Evolutionary conservation across 2,329 filamentous ascomycete genomes (phyloP).

Genomic region (Xylariaceae sp.): DNA sequence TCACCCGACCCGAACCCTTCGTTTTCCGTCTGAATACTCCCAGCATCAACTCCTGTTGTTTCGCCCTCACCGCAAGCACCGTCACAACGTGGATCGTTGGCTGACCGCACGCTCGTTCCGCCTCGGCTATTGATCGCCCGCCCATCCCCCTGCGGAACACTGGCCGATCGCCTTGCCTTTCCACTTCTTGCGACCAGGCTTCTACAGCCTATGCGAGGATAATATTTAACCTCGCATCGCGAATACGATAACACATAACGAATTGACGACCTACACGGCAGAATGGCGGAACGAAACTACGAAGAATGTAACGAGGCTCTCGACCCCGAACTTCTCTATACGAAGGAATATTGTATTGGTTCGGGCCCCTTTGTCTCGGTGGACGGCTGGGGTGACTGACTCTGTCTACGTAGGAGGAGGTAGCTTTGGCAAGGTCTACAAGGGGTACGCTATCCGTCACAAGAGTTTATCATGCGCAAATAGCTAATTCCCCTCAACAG

Average conservation of each 20-base stretch:
- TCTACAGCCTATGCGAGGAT: neutral
- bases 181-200: neutral
- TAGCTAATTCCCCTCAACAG: conserved; percentile 39
- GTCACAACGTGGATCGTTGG: conserved; percentile 14
- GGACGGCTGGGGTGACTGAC: conserved; percentile 25
- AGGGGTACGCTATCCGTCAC: conserved; percentile 59
- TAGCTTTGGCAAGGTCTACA: conserved; percentile 98
- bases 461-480: neutral
- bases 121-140: neutral
- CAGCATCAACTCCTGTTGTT: neutral
- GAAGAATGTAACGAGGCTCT: conserved; percentile 52
- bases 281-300: conserved; percentile 46
- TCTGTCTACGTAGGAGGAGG: conserved; percentile 63
- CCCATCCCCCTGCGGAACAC: neutral
- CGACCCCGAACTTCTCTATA: conserved; percentile 88
- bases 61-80: neutral
- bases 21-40: conserved; percentile 1
- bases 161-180: neutral
- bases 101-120: conserved; percentile 1
- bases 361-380: conserved; percentile 30
- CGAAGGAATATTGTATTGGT: conserved; percentile 88
- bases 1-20: conserved; percentile 3
- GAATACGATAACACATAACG: conserved; percentile 14
- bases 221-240: neutral
- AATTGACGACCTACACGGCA: conserved; percentile 19